These are phyloP conservation scores for Eleusine indica DNA, from an alignment of 176 grass and related monocot genomes.

Conservation along the genomic window DNA sequence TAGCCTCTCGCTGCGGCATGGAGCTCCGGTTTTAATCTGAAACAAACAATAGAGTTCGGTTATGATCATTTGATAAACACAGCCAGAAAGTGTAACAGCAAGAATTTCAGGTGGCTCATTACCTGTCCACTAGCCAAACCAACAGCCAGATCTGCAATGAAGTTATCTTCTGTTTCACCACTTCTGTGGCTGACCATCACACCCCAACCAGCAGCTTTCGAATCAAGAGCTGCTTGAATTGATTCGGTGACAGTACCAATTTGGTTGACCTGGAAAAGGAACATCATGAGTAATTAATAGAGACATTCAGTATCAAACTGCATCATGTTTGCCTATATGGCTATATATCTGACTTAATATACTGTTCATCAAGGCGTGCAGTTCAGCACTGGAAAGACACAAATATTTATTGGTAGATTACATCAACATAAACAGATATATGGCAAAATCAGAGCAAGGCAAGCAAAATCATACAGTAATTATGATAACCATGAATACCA, in stretches of 20 bases:
- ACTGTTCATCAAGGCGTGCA: not conserved
- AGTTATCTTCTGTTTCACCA: conserved; percentile 98
- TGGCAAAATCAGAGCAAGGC: not conserved
- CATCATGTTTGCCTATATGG: not conserved
- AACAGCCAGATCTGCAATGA: conserved; percentile 90
- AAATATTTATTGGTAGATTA: not conserved
- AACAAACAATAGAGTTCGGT: not conserved
- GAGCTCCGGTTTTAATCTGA: conserved; percentile 98
- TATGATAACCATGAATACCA: not conserved
- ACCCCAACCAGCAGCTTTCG: conserved; percentile 93
- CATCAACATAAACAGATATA: not conserved
- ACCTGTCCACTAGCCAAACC: conserved; percentile 95
- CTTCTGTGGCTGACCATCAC: conserved; percentile 99
- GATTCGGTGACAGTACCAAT: conserved; percentile 90
- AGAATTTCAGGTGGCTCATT: conserved; percentile 18
- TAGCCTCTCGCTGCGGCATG: conserved; percentile 85
- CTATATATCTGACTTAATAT: not conserved
- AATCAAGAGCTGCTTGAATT: conserved; percentile 92
- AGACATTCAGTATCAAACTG: not conserved
- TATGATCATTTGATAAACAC: conserved; percentile 12
- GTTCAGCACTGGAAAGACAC: not conserved
- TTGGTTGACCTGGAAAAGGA: conserved; percentile 80
- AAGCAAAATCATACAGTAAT: not conserved
- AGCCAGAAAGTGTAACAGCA: not conserved
- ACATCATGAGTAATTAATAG: conserved; percentile 16